Evolutionary conservation across 176 grass and related monocot genomes (phyloP), one percentile per base, ranked within the genome.

Genomic region (Elaeis guineensis): DNA sequence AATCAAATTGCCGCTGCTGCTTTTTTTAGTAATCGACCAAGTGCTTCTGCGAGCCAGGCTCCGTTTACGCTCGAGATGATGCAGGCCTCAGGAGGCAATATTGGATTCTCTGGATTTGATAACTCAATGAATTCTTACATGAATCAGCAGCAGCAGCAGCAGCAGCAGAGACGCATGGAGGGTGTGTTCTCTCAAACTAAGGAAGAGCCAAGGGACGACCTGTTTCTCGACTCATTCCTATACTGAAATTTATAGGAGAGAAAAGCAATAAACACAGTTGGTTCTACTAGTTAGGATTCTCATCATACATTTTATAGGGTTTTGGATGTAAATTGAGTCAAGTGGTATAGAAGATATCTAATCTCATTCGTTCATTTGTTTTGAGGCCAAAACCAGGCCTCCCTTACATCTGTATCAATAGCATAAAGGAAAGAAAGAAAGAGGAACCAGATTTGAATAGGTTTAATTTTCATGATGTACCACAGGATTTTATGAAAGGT

Each of bases 151-250:
- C 67, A 11, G 19, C 54, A 49, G 72, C 20, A 62, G 18, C 25
- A 16, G 35, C 30, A 30, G 50, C 79, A 83, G 72, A 72, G 84
- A 65, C 75, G 87, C 70, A 81, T 86, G 69, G 82, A 90, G 54
- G 75, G 28, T 44, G 81, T 63, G 71, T 66, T 61, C 26, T 82
- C 82, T 20, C 69, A 78, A 49, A 48, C 88, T 53, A 91, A 91
- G 77, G 88, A 83, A 63, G 88, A 91, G 75, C 82, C 76, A 6
- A 64, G 76, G 2, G 88, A 86, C 23, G 83, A 80, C 72, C 64
- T 80, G 61, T 72, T 83, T 17, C 83, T 77, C 71, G 72, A 71
- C 16, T 54, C 55, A 17, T 18, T 58, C 16, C 63, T 80, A 58
- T 80, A 71, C 62, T 80, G 62, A 85, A 3, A 44, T 12, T 44